These are phyloP conservation scores for Annulohypoxylon bovei DNA, from an alignment of 495 filamentous ascomycete genomes.

Conservation along the genomic window DNA sequence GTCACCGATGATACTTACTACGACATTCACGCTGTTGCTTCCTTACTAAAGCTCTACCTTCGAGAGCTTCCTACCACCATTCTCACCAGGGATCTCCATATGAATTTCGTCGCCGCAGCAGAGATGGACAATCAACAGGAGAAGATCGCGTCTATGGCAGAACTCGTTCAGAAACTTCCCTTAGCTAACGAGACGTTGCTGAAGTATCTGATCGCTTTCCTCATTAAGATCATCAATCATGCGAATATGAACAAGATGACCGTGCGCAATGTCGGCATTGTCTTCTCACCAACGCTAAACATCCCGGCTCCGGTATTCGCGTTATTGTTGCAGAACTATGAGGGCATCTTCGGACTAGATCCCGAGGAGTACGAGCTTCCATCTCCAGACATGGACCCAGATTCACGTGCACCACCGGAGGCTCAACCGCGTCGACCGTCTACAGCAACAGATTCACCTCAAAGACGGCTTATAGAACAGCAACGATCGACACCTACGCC, in stretches of 20 bases:
- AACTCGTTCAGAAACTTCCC: conserved; percentile 85
- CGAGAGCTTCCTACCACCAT: conserved; percentile 91
- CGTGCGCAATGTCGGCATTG: conserved; percentile 95
- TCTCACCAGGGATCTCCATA: conserved; percentile 86
- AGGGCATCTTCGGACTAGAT: conserved; percentile 81
- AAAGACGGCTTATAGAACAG: conserved; percentile 55
- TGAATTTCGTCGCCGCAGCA: conserved; percentile 86
- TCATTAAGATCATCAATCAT: conserved; percentile 90
- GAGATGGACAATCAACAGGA: conserved; percentile 79
- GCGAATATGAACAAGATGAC: conserved; percentile 97
- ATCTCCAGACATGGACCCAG: conserved; percentile 36
- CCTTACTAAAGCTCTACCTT: conserved; percentile 91
- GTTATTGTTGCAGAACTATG: conserved; percentile 89
- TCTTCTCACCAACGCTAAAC: conserved; percentile 98
- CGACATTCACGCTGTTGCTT: conserved; percentile 96
- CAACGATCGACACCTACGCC: conserved; percentile 57
- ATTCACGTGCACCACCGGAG: conserved; percentile 30
- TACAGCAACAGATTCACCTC: conserved; percentile 54
- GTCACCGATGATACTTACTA: conserved; percentile 84
- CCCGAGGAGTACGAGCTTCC: conserved; percentile 66
- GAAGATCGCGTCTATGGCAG: conserved; percentile 84
- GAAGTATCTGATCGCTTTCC: conserved; percentile 81
- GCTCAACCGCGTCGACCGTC: conserved; percentile 49
- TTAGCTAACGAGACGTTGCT: conserved; percentile 81
- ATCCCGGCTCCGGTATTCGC: conserved; percentile 96